Conservation (phyloP, 202 grass and related monocot species). For the Carex arenaria region DNA sequence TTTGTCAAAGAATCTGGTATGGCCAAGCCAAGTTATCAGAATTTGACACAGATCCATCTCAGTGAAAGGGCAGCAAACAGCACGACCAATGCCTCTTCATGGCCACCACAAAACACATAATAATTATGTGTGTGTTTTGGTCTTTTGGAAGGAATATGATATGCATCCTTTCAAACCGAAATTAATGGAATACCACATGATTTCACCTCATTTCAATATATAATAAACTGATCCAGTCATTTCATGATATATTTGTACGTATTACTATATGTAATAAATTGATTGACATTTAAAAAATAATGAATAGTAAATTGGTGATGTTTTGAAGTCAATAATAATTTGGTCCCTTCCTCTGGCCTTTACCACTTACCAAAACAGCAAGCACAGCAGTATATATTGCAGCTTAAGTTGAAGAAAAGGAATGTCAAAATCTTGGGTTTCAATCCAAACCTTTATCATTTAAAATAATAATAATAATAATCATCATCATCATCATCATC, state of each 20-base stretch:
- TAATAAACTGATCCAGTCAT: too few species aligned
- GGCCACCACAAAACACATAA: not conserved
- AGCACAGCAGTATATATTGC: not conserved
- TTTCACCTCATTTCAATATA: not conserved
- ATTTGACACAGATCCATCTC: constrained; percentile 1
- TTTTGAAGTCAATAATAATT: not conserved
- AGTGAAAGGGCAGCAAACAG: constrained; percentile 10
- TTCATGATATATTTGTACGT: too few species aligned
- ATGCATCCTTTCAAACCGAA: not conserved
- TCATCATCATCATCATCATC: too few species aligned
- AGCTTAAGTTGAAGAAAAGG: not conserved
- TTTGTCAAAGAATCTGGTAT: constrained; percentile 17
- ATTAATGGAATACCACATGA: not conserved
- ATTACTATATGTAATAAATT: too few species aligned
- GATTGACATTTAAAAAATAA: not conserved
- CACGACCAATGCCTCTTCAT: not conserved
- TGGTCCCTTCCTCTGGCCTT: not conserved
- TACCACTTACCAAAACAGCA: constrained; percentile 1
- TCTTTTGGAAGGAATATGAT: not conserved
- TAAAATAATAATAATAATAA: not conserved
- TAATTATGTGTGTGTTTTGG: not conserved
- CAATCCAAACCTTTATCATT: constrained; percentile 1
- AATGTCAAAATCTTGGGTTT: constrained; percentile 13
- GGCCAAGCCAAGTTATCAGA: constrained; percentile 3
- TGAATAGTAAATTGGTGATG: not conserved